These are phyloP conservation scores for Pleurotus pulmonarius DNA, from an alignment of 768 basidiomycete species.

Conservation along the genomic window DNA sequence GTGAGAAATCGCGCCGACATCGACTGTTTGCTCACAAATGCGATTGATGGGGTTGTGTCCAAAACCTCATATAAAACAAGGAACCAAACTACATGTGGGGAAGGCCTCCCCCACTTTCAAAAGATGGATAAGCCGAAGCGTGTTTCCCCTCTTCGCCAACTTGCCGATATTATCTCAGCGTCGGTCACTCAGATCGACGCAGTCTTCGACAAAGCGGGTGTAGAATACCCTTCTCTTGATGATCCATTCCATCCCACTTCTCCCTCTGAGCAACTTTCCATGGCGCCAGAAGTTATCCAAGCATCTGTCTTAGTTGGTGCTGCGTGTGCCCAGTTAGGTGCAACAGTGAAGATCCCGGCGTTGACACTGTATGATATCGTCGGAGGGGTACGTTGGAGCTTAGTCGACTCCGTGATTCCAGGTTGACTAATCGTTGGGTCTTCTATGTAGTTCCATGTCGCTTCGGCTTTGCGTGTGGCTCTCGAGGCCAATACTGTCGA, in stretches of 20 bases:
- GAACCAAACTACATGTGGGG: too few relatives aligned
- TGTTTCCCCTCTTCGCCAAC: slow-evolving; percentile 7
- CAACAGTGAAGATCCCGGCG: slow-evolving; percentile 11
- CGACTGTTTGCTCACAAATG: too few relatives aligned
- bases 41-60: too few relatives aligned
- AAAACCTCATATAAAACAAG: too few relatives aligned
- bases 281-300: slow-evolving; percentile 10
- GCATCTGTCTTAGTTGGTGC: slow-evolving; percentile 17
- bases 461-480: slow-evolving; percentile 9
- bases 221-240: slow-evolving; percentile 21
- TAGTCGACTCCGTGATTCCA: not conserved
- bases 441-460: slow-evolving; percentile 15
- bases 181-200: slow-evolving; percentile 19
- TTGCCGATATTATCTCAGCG: slow-evolving; percentile 17
- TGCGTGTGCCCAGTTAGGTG: slow-evolving; percentile 21
- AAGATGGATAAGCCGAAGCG: not conserved
- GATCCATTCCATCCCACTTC: slow-evolving; percentile 19
- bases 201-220: slow-evolving; percentile 16
- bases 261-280: slow-evolving; percentile 12
- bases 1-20: too few relatives aligned
- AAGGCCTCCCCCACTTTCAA: too few relatives aligned
- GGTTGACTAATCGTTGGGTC: not conserved
- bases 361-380: slow-evolving; percentile 7
- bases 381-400: not conserved
- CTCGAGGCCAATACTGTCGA: not conserved